Percentiles rank a stretch among this genome's conserved stretches.
phyloP scores from a whole-genome alignment of 2,329 filamentous ascomycete species.

The Coniochaeta ligniaria region DNA sequence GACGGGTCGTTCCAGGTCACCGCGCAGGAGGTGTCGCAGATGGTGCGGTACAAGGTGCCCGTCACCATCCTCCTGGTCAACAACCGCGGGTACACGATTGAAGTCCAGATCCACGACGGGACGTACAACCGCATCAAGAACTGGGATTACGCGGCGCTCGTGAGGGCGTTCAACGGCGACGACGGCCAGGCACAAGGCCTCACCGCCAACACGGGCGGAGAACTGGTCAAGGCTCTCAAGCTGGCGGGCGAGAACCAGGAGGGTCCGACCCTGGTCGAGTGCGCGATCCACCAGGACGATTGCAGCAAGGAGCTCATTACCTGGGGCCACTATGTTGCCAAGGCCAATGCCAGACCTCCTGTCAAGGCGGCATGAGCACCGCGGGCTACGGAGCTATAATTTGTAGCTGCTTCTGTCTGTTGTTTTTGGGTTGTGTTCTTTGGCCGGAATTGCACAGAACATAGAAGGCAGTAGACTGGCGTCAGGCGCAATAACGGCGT shows the following conservation, averaged over 20 bases:
- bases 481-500: background rate
- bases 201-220: constrained; percentile 14
- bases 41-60: constrained; percentile 22
- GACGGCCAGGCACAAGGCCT: constrained; percentile 16
- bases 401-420: background rate
- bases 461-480: background rate
- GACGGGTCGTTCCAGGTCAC: constrained; percentile 29
- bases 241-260: constrained; percentile 11
- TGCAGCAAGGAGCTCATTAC: constrained; percentile 19
- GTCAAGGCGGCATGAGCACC: background rate
- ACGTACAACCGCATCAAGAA: constrained; percentile 23
- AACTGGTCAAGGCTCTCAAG: constrained; percentile 13
- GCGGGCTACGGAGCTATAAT: background rate
- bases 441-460: background rate
- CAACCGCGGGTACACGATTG: constrained; percentile 30
- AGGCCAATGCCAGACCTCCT: constrained; percentile 18
- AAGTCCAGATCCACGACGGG: constrained; percentile 28
- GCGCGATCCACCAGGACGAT: constrained; percentile 18
- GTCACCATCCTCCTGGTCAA: constrained; percentile 25
- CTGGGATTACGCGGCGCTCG: constrained; percentile 20
- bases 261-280: constrained; percentile 18
- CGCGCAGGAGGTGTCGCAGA: constrained; percentile 26
- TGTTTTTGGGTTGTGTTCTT: background rate
- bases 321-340: constrained; percentile 18
- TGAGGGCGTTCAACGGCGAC: constrained; percentile 16